Evolutionary conservation across 352 stramenopile genomes (phyloP), one percentile per base, ranked within the genome.

Genomic region (Discostella stelligera): DNA sequence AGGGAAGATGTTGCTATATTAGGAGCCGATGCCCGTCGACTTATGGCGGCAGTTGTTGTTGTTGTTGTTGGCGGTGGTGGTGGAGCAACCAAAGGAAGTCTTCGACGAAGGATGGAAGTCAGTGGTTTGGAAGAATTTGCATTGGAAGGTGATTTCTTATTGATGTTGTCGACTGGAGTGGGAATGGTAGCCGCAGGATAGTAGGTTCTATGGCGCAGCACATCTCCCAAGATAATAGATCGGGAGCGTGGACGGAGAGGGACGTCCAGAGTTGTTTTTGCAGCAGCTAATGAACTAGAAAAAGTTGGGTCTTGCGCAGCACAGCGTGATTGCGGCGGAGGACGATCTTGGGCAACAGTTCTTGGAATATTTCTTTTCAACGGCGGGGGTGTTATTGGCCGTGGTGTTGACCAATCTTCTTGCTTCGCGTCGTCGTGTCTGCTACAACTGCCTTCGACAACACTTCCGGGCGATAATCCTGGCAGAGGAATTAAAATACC

Each of bases 141-240:
- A 32, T 32, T 5, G 27, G 27, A 5, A 37, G 32, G 25, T 65
- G 50, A 18, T 27, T 14, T 10, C 8, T 64, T 55, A 0, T 13
- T 55, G 18, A 46, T 63, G 64, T 72, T 77, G n/a, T 14, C 37
- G 11, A 77, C 56, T 25, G 74, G 66, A 67, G 54, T 53, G 37
- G 76, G 75, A 58, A 79, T 54, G 32, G 71, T 75, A 37, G 77
- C 41, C 7, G 74, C 67, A 14, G 83, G 72, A 60, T 76, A 77
- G 27, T 72, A 78, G 11, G 71, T 77, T 48, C 27, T 64, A 61
- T 67, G 54, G 0, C 56, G 56, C 32, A 32, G 21, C 9, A 16
- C 27, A 16, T 50, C 55, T 30, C 55, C 55, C 11, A 64, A 50
- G 8, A 41, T 41, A 4, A 62, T 11, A 3, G 37, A 44, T 14